phyloP scores from a whole-genome alignment of 2,329 filamentous ascomycete genomes.

The Fusarium poae region DNA sequence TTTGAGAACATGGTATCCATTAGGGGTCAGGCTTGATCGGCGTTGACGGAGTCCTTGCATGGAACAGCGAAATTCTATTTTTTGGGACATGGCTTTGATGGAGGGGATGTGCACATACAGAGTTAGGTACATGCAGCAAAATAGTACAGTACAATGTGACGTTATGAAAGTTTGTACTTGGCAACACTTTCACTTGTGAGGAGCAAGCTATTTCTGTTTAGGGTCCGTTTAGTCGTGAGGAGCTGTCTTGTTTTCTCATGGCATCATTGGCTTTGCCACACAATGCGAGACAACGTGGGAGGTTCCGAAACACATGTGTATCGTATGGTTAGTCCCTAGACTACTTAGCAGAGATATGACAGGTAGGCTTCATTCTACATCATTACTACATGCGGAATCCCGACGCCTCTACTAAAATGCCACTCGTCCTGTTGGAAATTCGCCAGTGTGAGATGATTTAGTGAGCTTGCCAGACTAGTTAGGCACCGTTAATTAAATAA shows the following conservation, averaged over 20 bases:
- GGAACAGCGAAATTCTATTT: slow-evolving; percentile 31
- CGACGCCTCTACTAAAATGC: slow-evolving; percentile 19
- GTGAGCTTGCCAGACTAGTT: slow-evolving; percentile 19
- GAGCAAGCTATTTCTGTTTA: slow-evolving; percentile 19
- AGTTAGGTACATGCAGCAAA: slow-evolving; percentile 25
- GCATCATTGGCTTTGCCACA: slow-evolving; percentile 20
- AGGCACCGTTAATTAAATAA: slow-evolving; percentile 31
- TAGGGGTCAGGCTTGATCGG: slow-evolving; percentile 32
- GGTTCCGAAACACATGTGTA: slow-evolving; percentile 1
- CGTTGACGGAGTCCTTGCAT: slow-evolving; percentile 45
- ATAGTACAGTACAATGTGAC: slow-evolving; percentile 8
- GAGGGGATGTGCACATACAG: slow-evolving; percentile 14
- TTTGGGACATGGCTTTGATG: slow-evolving; percentile 28
- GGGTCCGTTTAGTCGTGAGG: background rate
- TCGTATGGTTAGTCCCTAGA: background rate
- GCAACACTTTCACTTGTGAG: slow-evolving; percentile 12
- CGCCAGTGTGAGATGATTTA: slow-evolving; percentile 1
- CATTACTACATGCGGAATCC: slow-evolving; percentile 33
- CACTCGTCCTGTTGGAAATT: slow-evolving; percentile 24
- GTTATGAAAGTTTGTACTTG: background rate
- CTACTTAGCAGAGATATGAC: background rate
- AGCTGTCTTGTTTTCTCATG: background rate
- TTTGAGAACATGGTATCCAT: slow-evolving; percentile 19
- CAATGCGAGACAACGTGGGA: slow-evolving; percentile 3
- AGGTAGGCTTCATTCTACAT: slow-evolving; percentile 1